Conservation (phyloP, 306 rosid genomes). For the Cucumis cinereus region DNA sequence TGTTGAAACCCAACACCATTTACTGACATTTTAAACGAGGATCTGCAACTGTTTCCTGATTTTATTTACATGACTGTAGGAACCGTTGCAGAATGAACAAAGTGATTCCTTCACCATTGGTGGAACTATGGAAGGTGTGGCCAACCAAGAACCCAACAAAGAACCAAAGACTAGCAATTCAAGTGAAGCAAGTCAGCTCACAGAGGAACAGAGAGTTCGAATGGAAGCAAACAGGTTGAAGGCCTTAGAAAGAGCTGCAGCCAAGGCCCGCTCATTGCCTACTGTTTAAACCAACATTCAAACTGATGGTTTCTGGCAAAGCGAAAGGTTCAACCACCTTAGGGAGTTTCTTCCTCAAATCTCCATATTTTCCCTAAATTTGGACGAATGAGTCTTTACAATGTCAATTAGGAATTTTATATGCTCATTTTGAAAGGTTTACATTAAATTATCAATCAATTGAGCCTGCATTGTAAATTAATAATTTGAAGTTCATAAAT, state of each 20-base stretch:
- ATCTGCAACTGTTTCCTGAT: background rate
- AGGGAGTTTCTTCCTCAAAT: background rate
- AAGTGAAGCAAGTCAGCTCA: constrained; percentile 24
- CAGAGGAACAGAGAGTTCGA: constrained; percentile 68
- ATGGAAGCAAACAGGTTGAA: constrained; percentile 83
- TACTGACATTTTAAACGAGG: background rate
- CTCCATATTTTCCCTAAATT: background rate
- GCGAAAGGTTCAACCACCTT: background rate
- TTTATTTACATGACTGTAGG: constrained; percentile 21
- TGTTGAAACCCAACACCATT: background rate
- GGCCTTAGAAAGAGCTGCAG: constrained; percentile 76
- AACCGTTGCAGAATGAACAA: constrained; percentile 22
- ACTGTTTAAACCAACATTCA: background rate
- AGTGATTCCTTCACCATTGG: constrained; percentile 7
- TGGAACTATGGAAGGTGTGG: constrained; percentile 11
- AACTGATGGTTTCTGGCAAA: background rate
- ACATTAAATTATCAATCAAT: background rate
- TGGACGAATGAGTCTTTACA: background rate
- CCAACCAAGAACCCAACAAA: constrained; percentile 19
- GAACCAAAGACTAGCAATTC: constrained; percentile 16
- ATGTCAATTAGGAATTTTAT: background rate
- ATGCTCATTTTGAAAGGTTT: background rate
- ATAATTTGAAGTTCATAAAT: background rate
- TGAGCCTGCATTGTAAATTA: background rate
- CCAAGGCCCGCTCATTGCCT: constrained; percentile 27